These are phyloP conservation scores for Allomyces javanicus DNA, from an alignment of 192 early-diverging fungal genomes.

Conservation along the genomic window DNA sequence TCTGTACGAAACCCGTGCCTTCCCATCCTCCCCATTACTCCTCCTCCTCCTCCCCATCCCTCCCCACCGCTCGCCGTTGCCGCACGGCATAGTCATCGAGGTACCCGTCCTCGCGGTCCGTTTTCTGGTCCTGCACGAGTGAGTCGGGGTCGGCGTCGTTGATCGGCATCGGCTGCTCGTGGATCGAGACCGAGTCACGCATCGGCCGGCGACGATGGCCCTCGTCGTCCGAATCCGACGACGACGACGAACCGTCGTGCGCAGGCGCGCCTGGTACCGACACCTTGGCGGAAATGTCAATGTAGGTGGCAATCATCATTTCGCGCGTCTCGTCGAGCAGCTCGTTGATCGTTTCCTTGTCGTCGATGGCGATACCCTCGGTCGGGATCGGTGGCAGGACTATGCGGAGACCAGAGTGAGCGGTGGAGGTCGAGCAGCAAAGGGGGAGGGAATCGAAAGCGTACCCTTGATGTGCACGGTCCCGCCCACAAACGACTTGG, in stretches of 20 bases:
- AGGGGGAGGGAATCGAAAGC: not conserved
- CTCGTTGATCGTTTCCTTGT: conserved; percentile 21
- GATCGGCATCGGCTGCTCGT: too few species aligned
- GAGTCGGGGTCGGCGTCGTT: not conserved
- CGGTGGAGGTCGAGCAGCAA: not conserved
- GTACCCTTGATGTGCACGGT: conserved; percentile 32
- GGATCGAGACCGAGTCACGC: too few species aligned
- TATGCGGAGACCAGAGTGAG: not conserved
- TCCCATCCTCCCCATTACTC: too few species aligned
- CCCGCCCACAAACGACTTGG: conserved; percentile 26
- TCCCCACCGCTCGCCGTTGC: too few species aligned
- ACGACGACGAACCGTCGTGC: too few species aligned
- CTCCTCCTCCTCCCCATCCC: too few species aligned
- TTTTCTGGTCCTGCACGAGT: not conserved
- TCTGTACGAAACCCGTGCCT: too few species aligned
- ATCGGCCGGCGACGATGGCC: too few species aligned
- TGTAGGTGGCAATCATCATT: conserved; percentile 25
- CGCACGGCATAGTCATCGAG: conserved; percentile 3
- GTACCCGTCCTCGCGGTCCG: not conserved
- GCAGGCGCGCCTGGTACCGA: not conserved
- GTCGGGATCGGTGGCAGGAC: conserved; percentile 31
- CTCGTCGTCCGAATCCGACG: too few species aligned
- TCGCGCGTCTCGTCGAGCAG: conserved; percentile 22
- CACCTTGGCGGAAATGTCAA: conserved; percentile 17
- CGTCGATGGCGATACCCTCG: conserved; percentile 11